These are phyloP conservation scores for Aspergillus japonicus DNA, from an alignment of 2,329 filamentous ascomycete genomes.

Conservation along the genomic window DNA sequence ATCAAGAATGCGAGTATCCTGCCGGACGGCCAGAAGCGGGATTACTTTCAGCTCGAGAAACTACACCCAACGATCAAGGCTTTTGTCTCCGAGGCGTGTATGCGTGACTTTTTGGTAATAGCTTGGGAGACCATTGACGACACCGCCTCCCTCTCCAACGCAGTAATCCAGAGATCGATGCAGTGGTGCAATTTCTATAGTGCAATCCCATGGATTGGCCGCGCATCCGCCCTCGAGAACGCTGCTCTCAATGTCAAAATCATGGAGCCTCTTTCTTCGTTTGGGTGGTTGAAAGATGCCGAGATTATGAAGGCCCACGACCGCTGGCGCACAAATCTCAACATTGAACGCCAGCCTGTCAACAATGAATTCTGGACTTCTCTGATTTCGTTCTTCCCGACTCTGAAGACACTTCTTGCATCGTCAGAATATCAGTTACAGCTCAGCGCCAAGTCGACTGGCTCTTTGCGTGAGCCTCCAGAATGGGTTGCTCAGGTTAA, in stretches of 20 bases:
- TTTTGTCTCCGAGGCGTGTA: slow-evolving; percentile 47
- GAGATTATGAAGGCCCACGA: slow-evolving; percentile 47
- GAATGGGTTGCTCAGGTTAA: slow-evolving; percentile 35
- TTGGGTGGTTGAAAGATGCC: slow-evolving; percentile 49
- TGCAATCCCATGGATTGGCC: slow-evolving; percentile 46
- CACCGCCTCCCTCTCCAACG: slow-evolving; percentile 38
- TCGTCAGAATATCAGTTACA: slow-evolving; percentile 24
- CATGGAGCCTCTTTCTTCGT: slow-evolving; percentile 45
- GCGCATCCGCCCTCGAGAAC: slow-evolving; percentile 38
- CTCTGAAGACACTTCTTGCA: slow-evolving; percentile 24
- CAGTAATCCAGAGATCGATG: slow-evolving; percentile 44
- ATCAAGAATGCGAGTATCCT: slow-evolving; percentile 45
- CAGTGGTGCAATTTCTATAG: slow-evolving; percentile 51
- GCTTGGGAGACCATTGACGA: slow-evolving; percentile 49
- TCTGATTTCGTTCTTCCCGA: slow-evolving; percentile 28
- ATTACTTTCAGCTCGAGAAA: slow-evolving; percentile 46
- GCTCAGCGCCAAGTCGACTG: slow-evolving; percentile 7
- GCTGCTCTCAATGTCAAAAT: slow-evolving; percentile 31
- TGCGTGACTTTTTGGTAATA: slow-evolving; percentile 44
- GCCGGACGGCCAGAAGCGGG: slow-evolving; percentile 41
- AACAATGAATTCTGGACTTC: slow-evolving; percentile 26
- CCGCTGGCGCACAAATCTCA: slow-evolving; percentile 39
- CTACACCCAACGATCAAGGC: slow-evolving; percentile 46
- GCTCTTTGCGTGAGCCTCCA: slow-evolving; percentile 29
- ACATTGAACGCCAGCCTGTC: slow-evolving; percentile 17